Percentiles rank a stretch among this genome's conserved stretches.
Evolutionary conservation across 106 monocot species (phyloP).

Genomic region (Dioscorea alata): DNA sequence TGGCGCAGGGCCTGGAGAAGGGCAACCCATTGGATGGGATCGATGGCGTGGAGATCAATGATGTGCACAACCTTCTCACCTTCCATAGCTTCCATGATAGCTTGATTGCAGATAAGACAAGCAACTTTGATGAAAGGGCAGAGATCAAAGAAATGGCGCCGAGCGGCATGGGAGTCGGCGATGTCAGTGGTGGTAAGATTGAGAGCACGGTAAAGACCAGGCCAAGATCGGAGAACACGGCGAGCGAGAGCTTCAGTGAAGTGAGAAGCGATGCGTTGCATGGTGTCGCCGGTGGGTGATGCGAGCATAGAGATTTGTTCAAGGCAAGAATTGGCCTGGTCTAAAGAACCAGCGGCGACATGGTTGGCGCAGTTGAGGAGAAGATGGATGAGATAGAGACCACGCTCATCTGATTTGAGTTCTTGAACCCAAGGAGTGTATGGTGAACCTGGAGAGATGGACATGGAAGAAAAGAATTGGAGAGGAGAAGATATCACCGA

Average conservation of each 20-base stretch:
- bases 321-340: constrained; percentile 47
- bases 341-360: constrained; percentile 36
- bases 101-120: constrained; percentile 35
- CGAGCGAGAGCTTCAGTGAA: constrained; percentile 56
- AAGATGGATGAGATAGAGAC: constrained; percentile 68
- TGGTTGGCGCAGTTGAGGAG: constrained; percentile 66
- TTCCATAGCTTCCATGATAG: constrained; percentile 50
- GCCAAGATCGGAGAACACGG: constrained; percentile 27
- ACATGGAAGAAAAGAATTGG: constrained; percentile 17
- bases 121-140: constrained; percentile 48
- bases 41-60: constrained; percentile 38
- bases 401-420: constrained; percentile 65
- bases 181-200: not conserved
- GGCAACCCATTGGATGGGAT: constrained; percentile 41
- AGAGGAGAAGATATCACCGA: constrained; percentile 21
- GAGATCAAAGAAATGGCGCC: constrained; percentile 39
- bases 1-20: constrained; percentile 33
- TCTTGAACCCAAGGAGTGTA: constrained; percentile 28
- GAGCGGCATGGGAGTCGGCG: constrained; percentile 14
- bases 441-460: constrained; percentile 8
- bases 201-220: constrained; percentile 22
- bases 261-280: constrained; percentile 65
- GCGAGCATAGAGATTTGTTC: constrained; percentile 59
- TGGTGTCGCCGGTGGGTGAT: constrained; percentile 60
- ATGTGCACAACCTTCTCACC: constrained; percentile 50